Base-by-base conservation (phyloP, 179 eudicot genomes). In the Camellia oleifera region DNA sequence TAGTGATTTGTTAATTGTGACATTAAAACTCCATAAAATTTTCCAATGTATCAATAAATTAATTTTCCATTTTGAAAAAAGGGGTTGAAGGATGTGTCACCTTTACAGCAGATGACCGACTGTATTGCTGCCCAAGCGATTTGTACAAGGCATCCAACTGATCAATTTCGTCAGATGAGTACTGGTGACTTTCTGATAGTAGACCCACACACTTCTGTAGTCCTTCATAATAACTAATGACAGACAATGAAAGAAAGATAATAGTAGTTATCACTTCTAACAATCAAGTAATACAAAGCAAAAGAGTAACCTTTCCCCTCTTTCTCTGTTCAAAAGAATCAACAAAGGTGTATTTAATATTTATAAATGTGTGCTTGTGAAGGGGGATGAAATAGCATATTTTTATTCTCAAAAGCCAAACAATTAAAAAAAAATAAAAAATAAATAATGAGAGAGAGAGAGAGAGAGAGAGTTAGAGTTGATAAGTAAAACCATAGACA, bases 21-120 rank as follows among this genome's bases (percentile, higher is more conserved):
- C 45, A 48, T 48, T 48, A 48, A 48, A 48, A 48, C 20, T 26
- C 76, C 63, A 54, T 32, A 42, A 40, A 23, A 4, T 14, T 12
- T 50, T 50, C 18, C 13, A 54, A 32, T 40, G 4, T 20, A 76
- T n/a, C 26, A 44, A 48, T 48, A 75, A 48, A 48, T 5, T 8
- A 4, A 15, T 7, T 56, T n/a, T 45, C 6, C 65, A 17, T 54
- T n/a, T n/a, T 11, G 53, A 15, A 66, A n/a, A 26, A 45, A 32
- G 32, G 17, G n/a, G 23, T 44, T 75, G 72, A 48, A 64, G 45
- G 40, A 58, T 48, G 60, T 45, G 71, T 78, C 81, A 97, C 99
- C 97, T 94, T 97, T 81, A 92, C 98, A 80, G 99, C 97, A 81
- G 97, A 94, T 75, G 99, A 97, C 89, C 91, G 89, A 69, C 75